Evolutionary conservation across 2,329 filamentous ascomycete species (phyloP).

Genomic region (Leptodontidium sp.): DNA sequence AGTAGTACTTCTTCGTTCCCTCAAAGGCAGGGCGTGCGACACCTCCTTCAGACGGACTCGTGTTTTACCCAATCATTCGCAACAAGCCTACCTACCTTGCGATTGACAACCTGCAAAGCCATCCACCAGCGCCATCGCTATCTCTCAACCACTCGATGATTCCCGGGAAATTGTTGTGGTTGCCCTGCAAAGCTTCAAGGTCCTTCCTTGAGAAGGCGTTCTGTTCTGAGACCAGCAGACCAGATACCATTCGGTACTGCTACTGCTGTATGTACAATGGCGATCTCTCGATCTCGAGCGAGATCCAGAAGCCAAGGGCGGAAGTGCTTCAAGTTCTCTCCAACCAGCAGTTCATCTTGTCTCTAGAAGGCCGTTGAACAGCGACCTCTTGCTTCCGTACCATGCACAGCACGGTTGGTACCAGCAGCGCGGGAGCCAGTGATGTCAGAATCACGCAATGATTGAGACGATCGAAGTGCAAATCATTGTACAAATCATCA

Average conservation of each 20-base stretch:
- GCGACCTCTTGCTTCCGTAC: not conserved
- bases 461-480: not conserved
- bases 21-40: not conserved
- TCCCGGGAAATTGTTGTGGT: not conserved
- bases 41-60: not conserved
- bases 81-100: not conserved
- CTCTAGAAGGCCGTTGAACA: not conserved
- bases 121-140: not conserved
- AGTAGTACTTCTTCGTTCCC: not conserved
- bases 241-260: not conserved
- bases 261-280: too few species aligned
- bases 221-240: not conserved
- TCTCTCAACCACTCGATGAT: not conserved
- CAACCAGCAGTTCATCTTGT: constrained; percentile 6
- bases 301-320: not conserved
- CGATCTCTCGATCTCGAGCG: not conserved
- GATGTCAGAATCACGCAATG: not conserved
- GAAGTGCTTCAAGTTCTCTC: not conserved
- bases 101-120: not conserved
- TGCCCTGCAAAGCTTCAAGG: not conserved
- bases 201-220: not conserved
- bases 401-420: too few species aligned
- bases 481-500: not conserved
- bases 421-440: too few species aligned
- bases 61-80: constrained; percentile 4